phyloP scores from a whole-genome alignment of 768 basidiomycete species.

The Auricularia cornea region DNA sequence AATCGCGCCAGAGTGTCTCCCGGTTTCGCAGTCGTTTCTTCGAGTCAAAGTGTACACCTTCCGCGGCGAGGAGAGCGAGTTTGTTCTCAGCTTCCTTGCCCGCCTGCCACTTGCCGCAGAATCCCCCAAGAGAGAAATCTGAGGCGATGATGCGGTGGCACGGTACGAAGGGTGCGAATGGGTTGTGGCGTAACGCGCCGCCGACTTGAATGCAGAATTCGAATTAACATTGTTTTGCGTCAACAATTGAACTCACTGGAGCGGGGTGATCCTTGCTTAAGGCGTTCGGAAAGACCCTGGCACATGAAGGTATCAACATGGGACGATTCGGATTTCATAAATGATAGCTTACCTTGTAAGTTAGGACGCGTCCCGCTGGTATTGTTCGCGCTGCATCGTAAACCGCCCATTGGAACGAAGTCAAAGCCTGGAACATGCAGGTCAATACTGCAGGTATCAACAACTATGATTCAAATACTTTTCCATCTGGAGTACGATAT shows the following conservation, averaged over 20 bases:
- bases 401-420: constrained; percentile 50
- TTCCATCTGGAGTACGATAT: constrained; percentile 21
- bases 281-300: constrained; percentile 33
- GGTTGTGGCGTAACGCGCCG: constrained; percentile 52
- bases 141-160: constrained; percentile 66
- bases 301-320: background rate
- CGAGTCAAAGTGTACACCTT: constrained; percentile 41
- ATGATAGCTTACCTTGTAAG: constrained; percentile 33
- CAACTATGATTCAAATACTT: constrained; percentile 11
- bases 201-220: constrained; percentile 37
- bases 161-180: constrained; percentile 58
- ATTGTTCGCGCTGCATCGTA: constrained; percentile 46
- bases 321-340: background rate
- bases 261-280: constrained; percentile 51
- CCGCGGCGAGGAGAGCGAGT: constrained; percentile 38
- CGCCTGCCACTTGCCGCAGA: constrained; percentile 51
- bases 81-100: constrained; percentile 32
- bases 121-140: constrained; percentile 53
- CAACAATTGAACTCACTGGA: constrained; percentile 44
- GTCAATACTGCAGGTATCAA: constrained; percentile 13
- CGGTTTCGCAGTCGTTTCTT: background rate
- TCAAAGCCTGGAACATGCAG: constrained; percentile 34
- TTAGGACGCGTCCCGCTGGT: constrained; percentile 44
- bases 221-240: background rate
- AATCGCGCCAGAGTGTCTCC: background rate